A percentile compares a stretch with the other conserved stretches of the same genome.
Evolutionary conservation across 495 filamentous ascomycete species (phyloP).

Genomic region (Cairneyella variabilis): DNA sequence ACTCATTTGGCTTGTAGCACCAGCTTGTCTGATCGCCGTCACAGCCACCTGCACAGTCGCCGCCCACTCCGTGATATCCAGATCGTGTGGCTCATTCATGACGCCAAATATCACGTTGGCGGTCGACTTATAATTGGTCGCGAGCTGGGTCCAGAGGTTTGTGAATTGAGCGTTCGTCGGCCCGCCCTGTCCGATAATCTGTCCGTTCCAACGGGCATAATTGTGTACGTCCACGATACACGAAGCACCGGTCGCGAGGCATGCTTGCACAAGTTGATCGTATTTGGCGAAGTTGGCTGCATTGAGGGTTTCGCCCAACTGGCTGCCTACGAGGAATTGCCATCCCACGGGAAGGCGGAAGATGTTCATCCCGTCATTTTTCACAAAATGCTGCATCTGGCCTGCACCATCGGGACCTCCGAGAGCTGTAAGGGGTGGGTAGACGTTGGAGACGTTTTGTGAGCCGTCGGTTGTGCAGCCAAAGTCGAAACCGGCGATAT

Average conservation of each 20-base stretch:
- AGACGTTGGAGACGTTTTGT: slow-evolving; percentile 31
- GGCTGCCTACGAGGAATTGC: slow-evolving; percentile 50
- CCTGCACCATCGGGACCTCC: slow-evolving; percentile 32
- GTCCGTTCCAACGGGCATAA: slow-evolving; percentile 56
- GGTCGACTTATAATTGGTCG: slow-evolving; percentile 46
- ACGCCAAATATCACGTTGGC: slow-evolving; percentile 53
- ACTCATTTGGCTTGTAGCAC: slow-evolving; percentile 53
- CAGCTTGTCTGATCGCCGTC: slow-evolving; percentile 53
- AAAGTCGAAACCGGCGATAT: slow-evolving; percentile 46
- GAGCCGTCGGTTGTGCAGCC: slow-evolving; percentile 49
- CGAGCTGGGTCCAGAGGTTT: slow-evolving; percentile 52
- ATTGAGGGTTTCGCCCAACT: slow-evolving; percentile 46
- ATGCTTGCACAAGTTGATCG: slow-evolving; percentile 54
- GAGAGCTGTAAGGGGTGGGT: slow-evolving; percentile 31
- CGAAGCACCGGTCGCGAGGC: slow-evolving; percentile 47
- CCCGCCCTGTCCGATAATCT: slow-evolving; percentile 55
- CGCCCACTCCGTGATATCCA: slow-evolving; percentile 38
- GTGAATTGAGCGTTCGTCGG: slow-evolving; percentile 54
- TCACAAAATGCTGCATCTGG: slow-evolving; percentile 56
- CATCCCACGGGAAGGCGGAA: slow-evolving; percentile 51
- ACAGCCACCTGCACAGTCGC: slow-evolving; percentile 51
- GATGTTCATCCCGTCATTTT: slow-evolving; percentile 47
- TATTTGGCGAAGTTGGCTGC: slow-evolving; percentile 46
- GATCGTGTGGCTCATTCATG: slow-evolving; percentile 58
- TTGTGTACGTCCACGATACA: slow-evolving; percentile 62